These are phyloP conservation scores for Jamesozyma lodderae DNA, from an alignment of 805 yeast species.

Conservation along the genomic window DNA sequence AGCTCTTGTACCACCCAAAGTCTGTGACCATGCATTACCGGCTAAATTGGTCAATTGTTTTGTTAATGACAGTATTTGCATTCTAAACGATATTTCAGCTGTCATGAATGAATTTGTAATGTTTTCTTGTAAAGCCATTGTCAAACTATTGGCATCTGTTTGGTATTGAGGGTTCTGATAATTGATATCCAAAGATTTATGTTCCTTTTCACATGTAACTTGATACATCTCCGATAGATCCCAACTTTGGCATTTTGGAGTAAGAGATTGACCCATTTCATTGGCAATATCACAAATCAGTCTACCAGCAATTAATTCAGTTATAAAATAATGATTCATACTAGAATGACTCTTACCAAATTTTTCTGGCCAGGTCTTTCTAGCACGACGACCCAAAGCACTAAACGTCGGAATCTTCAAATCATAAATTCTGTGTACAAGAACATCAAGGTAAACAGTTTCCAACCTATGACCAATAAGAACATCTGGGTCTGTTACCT, in stretches of 20 bases:
- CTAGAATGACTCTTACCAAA: constrained; percentile 47
- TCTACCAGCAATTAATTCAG: constrained; percentile 76
- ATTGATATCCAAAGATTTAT: constrained; percentile 61
- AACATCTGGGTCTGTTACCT: constrained; percentile 83
- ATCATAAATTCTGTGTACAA: constrained; percentile 74
- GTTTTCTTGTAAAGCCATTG: constrained; percentile 65
- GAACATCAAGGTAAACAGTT: constrained; percentile 63
- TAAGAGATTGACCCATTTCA: constrained; percentile 88
- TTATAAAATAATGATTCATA: constrained; percentile 45
- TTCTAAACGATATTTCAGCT: constrained; percentile 69
- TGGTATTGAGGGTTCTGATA: constrained; percentile 55
- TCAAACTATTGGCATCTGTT: constrained; percentile 56
- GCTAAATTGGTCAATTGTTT: constrained; percentile 88
- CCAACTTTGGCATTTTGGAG: constrained; percentile 91
- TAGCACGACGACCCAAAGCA: constrained; percentile 69
- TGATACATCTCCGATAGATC: constrained; percentile 85
- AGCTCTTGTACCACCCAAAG: constrained; percentile 89
- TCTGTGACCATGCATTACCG: constrained; percentile 95
- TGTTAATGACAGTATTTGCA: constrained; percentile 80
- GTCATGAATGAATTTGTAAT: constrained; percentile 56
- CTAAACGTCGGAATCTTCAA: constrained; percentile 70
- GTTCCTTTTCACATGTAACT: constrained; percentile 59
- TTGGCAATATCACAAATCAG: constrained; percentile 87
- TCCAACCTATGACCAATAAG: constrained; percentile 83
- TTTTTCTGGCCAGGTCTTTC: constrained; percentile 70